Base-by-base conservation (phyloP, 495 filamentous ascomycete species). In the Hypoxylon cercidicola region DNA sequence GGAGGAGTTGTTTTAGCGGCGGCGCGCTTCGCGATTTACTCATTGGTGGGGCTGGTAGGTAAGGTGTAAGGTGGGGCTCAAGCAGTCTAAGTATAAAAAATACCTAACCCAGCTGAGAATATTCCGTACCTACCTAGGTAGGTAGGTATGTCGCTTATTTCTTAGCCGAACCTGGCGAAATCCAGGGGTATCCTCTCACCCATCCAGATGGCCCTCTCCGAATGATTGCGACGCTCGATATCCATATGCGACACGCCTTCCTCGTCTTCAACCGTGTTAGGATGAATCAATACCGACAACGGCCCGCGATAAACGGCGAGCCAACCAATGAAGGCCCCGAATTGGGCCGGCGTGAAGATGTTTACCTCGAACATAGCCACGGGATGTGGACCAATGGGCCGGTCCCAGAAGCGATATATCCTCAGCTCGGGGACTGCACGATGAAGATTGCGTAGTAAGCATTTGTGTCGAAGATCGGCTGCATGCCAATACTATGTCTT, bases 341-440 rank as follows among this genome's bases (percentile, higher is more conserved):
- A 95, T 73, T 97, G 91, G 4, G 87, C 86, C 0, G 93, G 93
- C 0, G 88, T 92, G 73, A 93, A 90, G 23, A 97, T 35, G 62
- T 95, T 95, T 13, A 97, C 93, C 74, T 97, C 93, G 65, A 97
- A 92, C 93, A 97, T 97, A 44, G 87, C 90, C 0, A 91, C 76
- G 0, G 89, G 88, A 68, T 97, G 93, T 2, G 93, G 93, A 0
- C 93, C 93, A 5, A 97, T 72, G 2, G 92, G 92, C 37, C 78
- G 72, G 66, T 95, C 88, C 81, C 85, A 96, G 64, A 96, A 79
- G 2, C 74, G 77, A 73, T 97, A 97, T 67, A 96, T 88, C 40
- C 91, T 84, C 15, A 97, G 83, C 71, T 97, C 93, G 13, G 93
- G 93, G 71, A 96, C 89, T 92, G 55, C 11, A 20, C 9, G 21